A percentile compares a stretch with the other conserved stretches of the same genome.
Evolutionary conservation across 768 basidiomycete genomes (phyloP).

Genomic region (Termitomyces sp.): DNA sequence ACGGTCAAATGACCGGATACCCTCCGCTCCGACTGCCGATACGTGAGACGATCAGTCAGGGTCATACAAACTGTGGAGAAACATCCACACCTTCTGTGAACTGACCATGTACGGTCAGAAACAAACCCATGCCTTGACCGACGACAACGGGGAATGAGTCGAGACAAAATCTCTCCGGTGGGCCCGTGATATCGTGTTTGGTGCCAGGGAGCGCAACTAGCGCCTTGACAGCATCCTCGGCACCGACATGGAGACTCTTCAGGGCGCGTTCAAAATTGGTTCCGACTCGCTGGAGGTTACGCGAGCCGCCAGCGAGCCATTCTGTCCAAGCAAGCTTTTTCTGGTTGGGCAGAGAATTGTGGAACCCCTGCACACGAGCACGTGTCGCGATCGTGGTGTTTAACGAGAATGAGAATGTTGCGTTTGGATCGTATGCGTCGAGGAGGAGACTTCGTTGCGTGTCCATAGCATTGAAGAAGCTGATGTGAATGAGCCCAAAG

Average conservation of each 20-base stretch:
- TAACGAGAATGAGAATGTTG: conserved; percentile 89
- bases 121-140: conserved; percentile 57
- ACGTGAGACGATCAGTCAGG: conserved; percentile 6
- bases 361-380: conserved; percentile 69
- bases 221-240: conserved; percentile 57
- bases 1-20: conserved; percentile 90
- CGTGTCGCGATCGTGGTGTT: conserved; percentile 82
- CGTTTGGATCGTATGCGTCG: conserved; percentile 74
- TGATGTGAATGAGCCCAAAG: conserved; percentile 24
- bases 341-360: conserved; percentile 76
- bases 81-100: conserved; percentile 82
- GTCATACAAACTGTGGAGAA: neutral
- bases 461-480: conserved; percentile 87
- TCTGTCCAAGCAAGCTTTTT: conserved; percentile 73
- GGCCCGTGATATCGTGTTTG: conserved; percentile 75
- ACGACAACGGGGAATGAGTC: conserved; percentile 80
- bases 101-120: conserved; percentile 83
- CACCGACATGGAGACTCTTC: conserved; percentile 68
- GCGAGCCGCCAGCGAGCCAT: conserved; percentile 68
- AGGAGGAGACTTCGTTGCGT: conserved; percentile 61
- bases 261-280: conserved; percentile 59
- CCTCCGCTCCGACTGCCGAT: conserved; percentile 43
- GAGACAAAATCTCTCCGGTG: conserved; percentile 80
- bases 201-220: conserved; percentile 70
- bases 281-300: conserved; percentile 73